Evolutionary conservation across 2,329 filamentous ascomycete genomes (phyloP), one percentile per base, ranked within the genome.

Genomic region (Trichoderma sp.): DNA sequence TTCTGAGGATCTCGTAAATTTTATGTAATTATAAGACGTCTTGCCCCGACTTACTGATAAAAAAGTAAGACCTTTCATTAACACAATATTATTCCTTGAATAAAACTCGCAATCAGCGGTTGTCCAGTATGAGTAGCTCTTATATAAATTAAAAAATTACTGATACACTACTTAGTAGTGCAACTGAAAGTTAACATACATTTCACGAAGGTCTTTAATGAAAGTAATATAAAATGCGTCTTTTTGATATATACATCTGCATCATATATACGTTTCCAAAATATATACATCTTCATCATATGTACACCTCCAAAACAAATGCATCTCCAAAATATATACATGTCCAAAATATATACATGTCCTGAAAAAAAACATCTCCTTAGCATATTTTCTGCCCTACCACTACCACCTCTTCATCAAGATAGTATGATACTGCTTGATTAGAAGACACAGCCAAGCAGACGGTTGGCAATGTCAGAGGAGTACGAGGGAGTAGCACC

Each of bases 391-490:
- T 47, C 7, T 50, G 43, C n/a, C 2, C 43, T 50, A 20, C 43
- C 8, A 20, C 43, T 20, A 47, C 8, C 17, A 11, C 6, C 3
- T 47, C 17, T 2, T 47, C 15, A n/a, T 47, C 43, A 47, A 50
- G 43, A 20, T 50, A 50, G 43, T 50, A 50, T 50, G 5, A 50
- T 20, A 50, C 43, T 50, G 9, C 23, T 63, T 6, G 7, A 43
- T 63, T 63, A 63, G 26, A 63, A 63, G 6, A 63, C 59, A 43
- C 74, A 75, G 59, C 74, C 74, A 26, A 57, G 71, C 53, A 75
- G 67, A 55, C 74, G 73, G 73, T 75, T 75, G 50, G 74, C 74
- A 66, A 75, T 72, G 30, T 74, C 70, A n/a, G 72, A 68, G 26
- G 71, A 71, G 71, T 75, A 75, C 26, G 73, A 75, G 12, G 70